Evolutionary conservation across 331 rosid genomes (phyloP), one percentile per base, ranked within the genome.

Genomic region (Rosa hybrid): DNA sequence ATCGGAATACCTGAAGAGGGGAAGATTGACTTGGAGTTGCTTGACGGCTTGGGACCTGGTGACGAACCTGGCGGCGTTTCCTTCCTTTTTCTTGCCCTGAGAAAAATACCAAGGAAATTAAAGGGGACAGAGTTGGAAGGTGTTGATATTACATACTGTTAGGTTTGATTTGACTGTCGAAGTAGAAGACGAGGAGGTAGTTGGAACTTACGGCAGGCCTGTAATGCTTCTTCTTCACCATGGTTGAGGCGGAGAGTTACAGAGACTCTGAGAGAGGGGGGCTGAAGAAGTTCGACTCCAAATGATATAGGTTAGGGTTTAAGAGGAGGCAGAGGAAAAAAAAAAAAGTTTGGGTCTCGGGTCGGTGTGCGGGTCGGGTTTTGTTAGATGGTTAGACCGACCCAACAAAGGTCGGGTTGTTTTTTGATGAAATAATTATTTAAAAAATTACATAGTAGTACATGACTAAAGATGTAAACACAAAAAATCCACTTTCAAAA

Each of bases 31-130:
- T 83, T 93, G 99, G 54, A 93, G 96, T n/a, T 81, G 91, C 84
- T 91, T 93, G 23, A 91, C 89, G 21, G 94, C 98, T 71, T 91
- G 96, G 14, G 96, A 88, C 89, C 98, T 89, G 68, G 91, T 95
- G 41, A 93, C 84, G 83, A 83, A 95, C 75, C 90, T 91, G 0
- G 99, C 98, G 2, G 98, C 99, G 80, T 93, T 93, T 8, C 99
- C 98, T 75, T 95, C 99, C 89, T 93, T 93, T 30, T 95, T 95
- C 96, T 95, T 86, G 46, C 99, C 97, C 96, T 95, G 88, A n/a
- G 41, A 57, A 76, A 30, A 60, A 49, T 8, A 50, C 63, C 25
- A n/a, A 5, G 18, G 18, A 53, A 5, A 48, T 17, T n/a, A 14
- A 60, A 10, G 45, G 8, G 60, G 34, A 12, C 49, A 38, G 8